phyloP scores from a whole-genome alignment of 1,139 yeast species.

The Scheffersomyces insectosa region DNA sequence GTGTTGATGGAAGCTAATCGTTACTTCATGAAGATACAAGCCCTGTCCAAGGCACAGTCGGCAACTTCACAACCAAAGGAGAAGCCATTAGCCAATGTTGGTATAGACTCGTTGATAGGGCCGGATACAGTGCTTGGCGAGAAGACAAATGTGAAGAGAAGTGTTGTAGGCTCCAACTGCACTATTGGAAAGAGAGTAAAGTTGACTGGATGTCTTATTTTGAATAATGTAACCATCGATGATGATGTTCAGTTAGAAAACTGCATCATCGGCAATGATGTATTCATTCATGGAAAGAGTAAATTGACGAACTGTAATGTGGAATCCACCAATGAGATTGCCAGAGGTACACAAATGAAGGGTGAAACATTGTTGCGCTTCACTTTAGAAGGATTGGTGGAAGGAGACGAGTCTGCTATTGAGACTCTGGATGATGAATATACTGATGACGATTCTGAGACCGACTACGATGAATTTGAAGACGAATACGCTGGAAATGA shows the following conservation, averaged over 20 bases:
- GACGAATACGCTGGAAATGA: constrained; percentile 52
- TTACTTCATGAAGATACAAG: constrained; percentile 59
- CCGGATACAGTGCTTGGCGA: constrained; percentile 62
- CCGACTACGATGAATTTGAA: constrained; percentile 32
- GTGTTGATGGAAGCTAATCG: constrained; percentile 93
- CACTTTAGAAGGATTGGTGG: constrained; percentile 54
- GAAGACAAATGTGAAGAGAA: constrained; percentile 76
- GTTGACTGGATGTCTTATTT: constrained; percentile 79
- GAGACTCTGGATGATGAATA: constrained; percentile 24
- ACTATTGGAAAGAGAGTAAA: constrained; percentile 82
- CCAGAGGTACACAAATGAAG: constrained; percentile 63
- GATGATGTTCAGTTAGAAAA: constrained; percentile 89
- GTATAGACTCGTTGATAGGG: constrained; percentile 83
- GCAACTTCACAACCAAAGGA: constrained; percentile 43
- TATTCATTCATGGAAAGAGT: constrained; percentile 57
- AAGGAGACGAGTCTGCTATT: constrained; percentile 21
- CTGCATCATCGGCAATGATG: constrained; percentile 78
- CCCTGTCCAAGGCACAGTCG: constrained; percentile 39
- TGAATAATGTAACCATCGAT: constrained; percentile 69
- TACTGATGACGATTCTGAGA: constrained; percentile 30
- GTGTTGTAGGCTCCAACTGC: constrained; percentile 80
- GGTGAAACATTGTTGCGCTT: constrained; percentile 80
- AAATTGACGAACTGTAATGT: constrained; percentile 77
- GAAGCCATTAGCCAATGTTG: constrained; percentile 75
- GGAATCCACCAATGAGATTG: constrained; percentile 74